phyloP scores from a whole-genome alignment of 1,139 yeast species.

The Protomyces arabidopsidicola region DNA sequence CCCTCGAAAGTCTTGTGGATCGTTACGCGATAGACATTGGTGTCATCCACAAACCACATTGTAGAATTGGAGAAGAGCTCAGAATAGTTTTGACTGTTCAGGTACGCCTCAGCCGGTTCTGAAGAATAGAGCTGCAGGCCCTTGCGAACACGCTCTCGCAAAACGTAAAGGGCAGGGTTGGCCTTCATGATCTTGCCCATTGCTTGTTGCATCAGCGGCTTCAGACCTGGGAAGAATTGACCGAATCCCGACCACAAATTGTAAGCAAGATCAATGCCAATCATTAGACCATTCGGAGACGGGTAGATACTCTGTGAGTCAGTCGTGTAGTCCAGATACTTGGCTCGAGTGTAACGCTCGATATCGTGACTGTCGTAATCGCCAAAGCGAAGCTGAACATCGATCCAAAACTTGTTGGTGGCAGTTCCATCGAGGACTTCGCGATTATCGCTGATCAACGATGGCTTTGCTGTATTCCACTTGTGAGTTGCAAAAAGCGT shows the following conservation, averaged over 20 bases:
- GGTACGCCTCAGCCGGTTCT: constrained; percentile 86
- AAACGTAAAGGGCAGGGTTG: constrained; percentile 86
- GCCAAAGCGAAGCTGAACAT: constrained; percentile 90
- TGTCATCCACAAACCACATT: constrained; percentile 28
- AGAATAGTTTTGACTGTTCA: constrained; percentile 83
- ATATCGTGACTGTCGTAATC: constrained; percentile 97
- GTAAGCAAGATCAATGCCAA: constrained; percentile 90
- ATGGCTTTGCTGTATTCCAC: constrained; percentile 84
- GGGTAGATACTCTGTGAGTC: constrained; percentile 86
- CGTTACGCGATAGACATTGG: constrained; percentile 49
- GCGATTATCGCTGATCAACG: constrained; percentile 52
- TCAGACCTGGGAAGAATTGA: constrained; percentile 94
- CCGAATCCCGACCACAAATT: constrained; percentile 96
- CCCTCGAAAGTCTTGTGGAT: constrained; percentile 93
- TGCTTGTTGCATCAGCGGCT: constrained; percentile 83
- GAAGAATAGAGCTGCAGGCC: constrained; percentile 91
- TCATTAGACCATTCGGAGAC: constrained; percentile 84
- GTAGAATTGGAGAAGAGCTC: constrained; percentile 81
- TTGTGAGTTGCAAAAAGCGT: constrained; percentile 67
- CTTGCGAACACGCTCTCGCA: constrained; percentile 88
- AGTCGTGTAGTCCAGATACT: constrained; percentile 84
- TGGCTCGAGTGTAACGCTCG: constrained; percentile 87
- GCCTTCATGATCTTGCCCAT: constrained; percentile 93
- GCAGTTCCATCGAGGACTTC: constrained; percentile 45
- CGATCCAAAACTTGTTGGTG: constrained; percentile 84